Percentiles rank a stretch among this genome's conserved stretches.
Conservation (phyloP, 495 filamentous ascomycete genomes). For the Daldinia caldariorum region DNA sequence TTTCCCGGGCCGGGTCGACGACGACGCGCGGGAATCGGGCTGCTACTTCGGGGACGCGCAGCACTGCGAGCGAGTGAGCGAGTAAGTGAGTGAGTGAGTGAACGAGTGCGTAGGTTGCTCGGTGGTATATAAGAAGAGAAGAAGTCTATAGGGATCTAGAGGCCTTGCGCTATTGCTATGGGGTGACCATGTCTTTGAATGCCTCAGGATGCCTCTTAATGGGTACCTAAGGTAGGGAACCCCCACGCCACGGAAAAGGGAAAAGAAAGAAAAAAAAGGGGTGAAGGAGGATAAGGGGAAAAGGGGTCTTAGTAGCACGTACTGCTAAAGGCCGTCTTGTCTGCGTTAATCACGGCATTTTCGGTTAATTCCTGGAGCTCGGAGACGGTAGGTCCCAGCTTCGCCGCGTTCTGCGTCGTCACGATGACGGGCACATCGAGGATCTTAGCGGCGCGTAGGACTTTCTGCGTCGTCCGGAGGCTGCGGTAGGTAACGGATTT, state of each 20-base stretch:
- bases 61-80: constrained; percentile 56
- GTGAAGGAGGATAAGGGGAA: background rate
- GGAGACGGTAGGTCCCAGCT: constrained; percentile 79
- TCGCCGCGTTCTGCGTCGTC: constrained; percentile 81
- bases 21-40: constrained; percentile 26
- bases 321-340: constrained; percentile 90
- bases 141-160: no score
- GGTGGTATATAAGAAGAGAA: no score
- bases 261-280: no score
- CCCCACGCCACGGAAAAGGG: background rate
- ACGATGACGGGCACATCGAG: constrained; percentile 82
- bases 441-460: constrained; percentile 62
- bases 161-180: no score
- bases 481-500: constrained; percentile 40
- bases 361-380: constrained; percentile 65
- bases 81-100: background rate
- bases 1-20: no score
- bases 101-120: no score
- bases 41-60: constrained; percentile 47
- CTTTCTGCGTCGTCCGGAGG: constrained; percentile 63
- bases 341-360: constrained; percentile 59
- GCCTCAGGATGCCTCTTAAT: no score
- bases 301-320: constrained; percentile 1
- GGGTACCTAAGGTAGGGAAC: no score
- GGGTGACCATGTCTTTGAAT: no score